Base-by-base conservation (phyloP, 208 protist genomes). In the Lotmaria passim region DNA sequence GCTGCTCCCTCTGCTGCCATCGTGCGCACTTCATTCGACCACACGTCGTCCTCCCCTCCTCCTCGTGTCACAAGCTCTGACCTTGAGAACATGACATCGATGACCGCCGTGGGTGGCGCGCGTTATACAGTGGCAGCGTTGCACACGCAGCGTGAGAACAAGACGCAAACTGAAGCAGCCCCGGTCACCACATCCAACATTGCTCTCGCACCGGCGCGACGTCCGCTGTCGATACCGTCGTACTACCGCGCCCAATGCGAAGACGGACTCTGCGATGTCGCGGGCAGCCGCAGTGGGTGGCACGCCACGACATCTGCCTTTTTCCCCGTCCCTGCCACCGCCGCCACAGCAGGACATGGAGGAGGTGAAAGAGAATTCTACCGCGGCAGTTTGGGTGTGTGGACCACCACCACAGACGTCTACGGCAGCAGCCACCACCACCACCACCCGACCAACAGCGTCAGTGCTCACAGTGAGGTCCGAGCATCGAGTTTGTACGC, bases 231-330 rank as follows among this genome's bases (percentile, higher is more conserved):
- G 33, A 1, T 65, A 12, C 59, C 59, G 3, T 34, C 70, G 19
- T 76, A 69, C 70, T 76, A 76, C 55, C 70, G 36, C 6, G 70
- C 70, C 7, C 70, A 70, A 47, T 76, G 62, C 39, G 62, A 70
- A 21, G 62, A 76, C 39, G 70, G 70, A 15, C 46, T 76, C 19
- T n/a, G 56, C 7, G 73, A 73, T 46, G 65, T 67, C 2, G 17
- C 38, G 4, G 48, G 43, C 65, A 58, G 28, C 6, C 31, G 41
- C 43, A 59, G 24, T 12, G 55, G 51, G 0, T 76, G 70, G 70
- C 70, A 76, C 64, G 38, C 39, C 14, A 44, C 62, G 17, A 63
- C 62, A 0, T 79, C 66, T 8, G 73, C 73, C 24, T 73, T 73
- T 38, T 79, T 69, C 36, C 21, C 41, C 7, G 50, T 21, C 28